phyloP scores from a whole-genome alignment of 805 yeast genomes.

The Saturnispora galanensis region DNA sequence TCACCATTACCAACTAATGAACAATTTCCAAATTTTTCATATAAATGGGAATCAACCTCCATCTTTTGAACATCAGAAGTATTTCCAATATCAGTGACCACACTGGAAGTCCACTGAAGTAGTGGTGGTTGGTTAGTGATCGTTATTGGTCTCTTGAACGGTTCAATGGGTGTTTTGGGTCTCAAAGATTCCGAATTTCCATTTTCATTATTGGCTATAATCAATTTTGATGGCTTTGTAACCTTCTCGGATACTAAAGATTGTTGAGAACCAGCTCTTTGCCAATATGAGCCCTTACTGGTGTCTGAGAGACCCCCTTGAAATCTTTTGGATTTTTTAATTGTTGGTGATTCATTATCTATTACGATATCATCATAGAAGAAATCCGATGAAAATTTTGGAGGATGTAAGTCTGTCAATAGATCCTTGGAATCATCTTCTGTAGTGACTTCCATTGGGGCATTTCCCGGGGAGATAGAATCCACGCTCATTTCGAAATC shows the following conservation, averaged over 20 bases:
- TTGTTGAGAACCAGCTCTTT: constrained; percentile 15
- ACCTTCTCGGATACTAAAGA: constrained; percentile 6
- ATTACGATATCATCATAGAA: background rate
- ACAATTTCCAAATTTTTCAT: constrained; percentile 54
- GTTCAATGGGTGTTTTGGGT: constrained; percentile 16
- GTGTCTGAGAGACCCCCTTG: background rate
- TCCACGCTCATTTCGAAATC: constrained; percentile 19
- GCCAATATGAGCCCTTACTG: constrained; percentile 14
- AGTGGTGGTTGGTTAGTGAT: background rate
- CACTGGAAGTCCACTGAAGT: constrained; percentile 4
- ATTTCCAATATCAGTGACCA: constrained; percentile 5
- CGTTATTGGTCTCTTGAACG: constrained; percentile 1
- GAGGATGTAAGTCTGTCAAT: constrained; percentile 35
- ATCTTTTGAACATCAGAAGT: constrained; percentile 5
- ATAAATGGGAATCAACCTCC: constrained; percentile 33
- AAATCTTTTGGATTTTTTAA: constrained; percentile 1
- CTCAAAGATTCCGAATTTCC: constrained; percentile 1
- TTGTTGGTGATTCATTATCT: constrained; percentile 8
- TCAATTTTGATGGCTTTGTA: constrained; percentile 6
- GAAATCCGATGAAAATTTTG: constrained; percentile 18
- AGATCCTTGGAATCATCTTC: constrained; percentile 18
- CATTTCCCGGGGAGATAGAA: constrained; percentile 20
- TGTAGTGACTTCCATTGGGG: constrained; percentile 14
- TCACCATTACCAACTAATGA: constrained; percentile 74
- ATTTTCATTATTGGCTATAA: constrained; percentile 2